Evolutionary conservation across 2,329 filamentous ascomycete genomes (phyloP), one percentile per base, ranked within the genome.

Genomic region (Domatiomyces globalis): DNA sequence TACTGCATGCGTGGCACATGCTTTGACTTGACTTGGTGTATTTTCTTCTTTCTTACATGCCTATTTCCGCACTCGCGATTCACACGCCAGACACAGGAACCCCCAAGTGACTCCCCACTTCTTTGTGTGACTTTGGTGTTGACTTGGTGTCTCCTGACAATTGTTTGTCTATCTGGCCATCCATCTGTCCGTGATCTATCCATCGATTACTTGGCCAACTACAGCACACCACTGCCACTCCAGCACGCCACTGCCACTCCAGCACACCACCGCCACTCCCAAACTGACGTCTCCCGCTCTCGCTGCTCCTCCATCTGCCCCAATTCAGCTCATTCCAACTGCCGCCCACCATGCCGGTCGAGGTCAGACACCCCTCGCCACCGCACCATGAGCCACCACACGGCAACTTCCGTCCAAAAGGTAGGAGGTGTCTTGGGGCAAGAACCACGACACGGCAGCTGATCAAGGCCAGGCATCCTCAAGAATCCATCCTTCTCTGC

Each of bases 401-500:
- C 27, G 56, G 63, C 49, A 66, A 66, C 42, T 63, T 65, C 50
- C 62, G 67, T 33, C 70, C 70, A 10, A 71, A 65, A 61, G 69
- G 70, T 71, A 53, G 58, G 62, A 43, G 58, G 18, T 3, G 10
- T 36, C 8, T 25, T 25, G 9, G 4, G 6, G 45, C 3, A 36
- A 7, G 3, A 47, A 27, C 6, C 18, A 15, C 18, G 19, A 17
- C 45, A 8, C n/a, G 6, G 10, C n/a, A 10, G 48, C 49, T 49
- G 36, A 53, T 19, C 12, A 36, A 9, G 12, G n/a, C 10, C 49
- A 95, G 90, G 90, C 60, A 96, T 96, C 62, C 80, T 96, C 61
- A 96, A 96, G 72, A 95, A 95, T 73, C 83, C 85, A 47, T 87
- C 77, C 55, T 82, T 78, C 61, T 66, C 71, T 15, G 61, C 59